Base-by-base conservation (phyloP, 2,329 filamentous ascomycete species). In the Arthrobotrys musiformis region DNA sequence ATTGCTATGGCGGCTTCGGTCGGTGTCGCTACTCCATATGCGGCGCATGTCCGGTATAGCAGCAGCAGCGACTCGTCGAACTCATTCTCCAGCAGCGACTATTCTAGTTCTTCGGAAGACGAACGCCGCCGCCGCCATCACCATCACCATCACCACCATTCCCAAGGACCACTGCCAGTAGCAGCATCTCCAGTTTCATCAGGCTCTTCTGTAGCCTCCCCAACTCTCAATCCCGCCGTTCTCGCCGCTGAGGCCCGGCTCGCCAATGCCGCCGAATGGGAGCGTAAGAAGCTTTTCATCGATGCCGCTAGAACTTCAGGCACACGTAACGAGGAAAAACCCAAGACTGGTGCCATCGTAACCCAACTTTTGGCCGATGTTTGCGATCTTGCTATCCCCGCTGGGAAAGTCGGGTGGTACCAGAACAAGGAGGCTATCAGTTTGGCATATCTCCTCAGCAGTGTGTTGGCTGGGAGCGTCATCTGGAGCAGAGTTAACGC, bases 401-500 rank as follows among this genome's bases (percentile, higher is more conserved):
- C 74, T 11, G 40, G 42, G 54, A 72, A 73, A 35, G 61, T 78
- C 11, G 74, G 74, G 26, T 73, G 67, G 68, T 78, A 72, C 19
- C 48, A 73, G 24, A 78, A 78, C n/a, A 73, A 78, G 24, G 74
- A 78, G 22, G 61, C 24, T 19, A 62, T 78, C 24, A 50, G 68
- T 24, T 19, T 54, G 6, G 74, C 74, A 3, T 68, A 78, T 26
- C 13, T 78, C 5, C 8, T 73, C 19, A 72, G 66, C 56, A 50
- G 68, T n/a, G 15, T 78, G 1, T 24, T 78, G 9, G 74, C 74
- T 8, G 74, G 74, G 7, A 58, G 52, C 28, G 74, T 78, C 15
- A 78, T 78, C 54, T 78, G 74, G 74, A 48, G 74, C 11, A 66
- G 74, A 44, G 74, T 78, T 22, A 78, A 78, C 15, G 74, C 74